Base-by-base conservation (phyloP, 1,139 yeast species). In the Meyerozyma athensensis region DNA sequence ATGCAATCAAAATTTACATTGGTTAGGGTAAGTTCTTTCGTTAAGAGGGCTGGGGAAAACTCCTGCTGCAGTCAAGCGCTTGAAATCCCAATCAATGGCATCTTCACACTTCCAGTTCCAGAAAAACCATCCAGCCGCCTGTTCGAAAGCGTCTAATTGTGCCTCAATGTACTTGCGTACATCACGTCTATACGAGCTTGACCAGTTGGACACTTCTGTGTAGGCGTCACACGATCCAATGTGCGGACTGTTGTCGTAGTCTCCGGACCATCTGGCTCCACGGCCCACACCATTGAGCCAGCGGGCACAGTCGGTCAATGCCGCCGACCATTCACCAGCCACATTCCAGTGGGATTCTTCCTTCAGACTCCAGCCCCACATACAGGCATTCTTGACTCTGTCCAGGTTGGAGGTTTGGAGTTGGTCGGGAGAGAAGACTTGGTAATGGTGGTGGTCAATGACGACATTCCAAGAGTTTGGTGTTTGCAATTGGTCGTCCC, bases 81-180 rank as follows among this genome's bases (percentile, higher is more conserved):
- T 66, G 59, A 85, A 70, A 63, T 86, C 95, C 97, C 97, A 92
- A 58, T 90, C 97, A 37, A 82, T 59, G 14, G 94, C 77, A 50
- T 64, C 61, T 59, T 92, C 97, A 21, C 95, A 84, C 68, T 87
- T 90, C 79, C 85, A 89, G 59, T 81, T 80, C 98, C 97, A 92
- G 69, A 83, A 86, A 43, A 89, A 72, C 89, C 95, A 89, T 12
- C 97, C 97, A 26, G 60, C 63, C 41, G 73, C 72, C 49, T 71
- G 72, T 50, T 81, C 87, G 53, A 72, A 87, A 3, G 94, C 84
- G 53, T 86, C 96, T 49, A 92, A 63, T 67, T 92, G 97, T 21
- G 96, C 96, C 62, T 90, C 97, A 41, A 90, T 69, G 55, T 73
- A 84, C 48, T 66, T 72, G 56, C 96, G 78, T 16, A 84, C 79